Base-by-base conservation (phyloP, 805 yeast species). In the Saccharomyces kudriavzevii region DNA sequence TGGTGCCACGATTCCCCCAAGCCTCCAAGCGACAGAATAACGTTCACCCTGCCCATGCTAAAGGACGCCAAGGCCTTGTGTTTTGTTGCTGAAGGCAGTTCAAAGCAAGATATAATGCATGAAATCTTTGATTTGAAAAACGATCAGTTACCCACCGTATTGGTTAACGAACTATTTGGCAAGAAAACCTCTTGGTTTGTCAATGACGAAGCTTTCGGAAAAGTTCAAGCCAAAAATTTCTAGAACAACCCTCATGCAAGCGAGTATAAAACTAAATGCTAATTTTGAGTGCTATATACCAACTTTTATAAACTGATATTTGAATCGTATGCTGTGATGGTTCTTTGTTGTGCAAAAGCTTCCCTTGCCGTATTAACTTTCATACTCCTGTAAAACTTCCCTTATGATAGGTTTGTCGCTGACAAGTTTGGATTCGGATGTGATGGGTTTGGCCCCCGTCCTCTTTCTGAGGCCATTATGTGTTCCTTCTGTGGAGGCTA, bases 21-120 rank as follows among this genome's bases (percentile, higher is more conserved):
- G 71, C 96, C 96, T 30, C 97, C 97, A 45, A 84, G 91, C 68
- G 83, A 91, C 76, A 83, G 97, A 76, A 87, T 90, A 71, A 88
- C 96, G 2, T 75, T 90, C 68, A 90, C 97, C 5, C 81, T 88
- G 70, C 91, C 92, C 5, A 84, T 85, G 3, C 76, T 90, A 60
- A 76, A 74, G 52, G 58, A 65, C 9, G 63, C 76, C n/a, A 58
- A 60, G 20, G 56, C 62, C 49, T 81, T 90, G 61, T 85, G 88
- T 2, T 90, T 90, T 70, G 91, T 89, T 48, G 96, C 96, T 14
- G 91, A 88, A 68, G 97, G 97, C 54, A 84, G 85, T 10, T 84
- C 87, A 35, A 91, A 91, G 72, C 88, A 89, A 22, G 77, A 82
- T 0, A 77, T 88, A 48, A 75, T 91, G 67, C 80, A 79, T 62